Base-by-base conservation (phyloP, 441 rosid genomes). In the Syzygium malaccense region DNA sequence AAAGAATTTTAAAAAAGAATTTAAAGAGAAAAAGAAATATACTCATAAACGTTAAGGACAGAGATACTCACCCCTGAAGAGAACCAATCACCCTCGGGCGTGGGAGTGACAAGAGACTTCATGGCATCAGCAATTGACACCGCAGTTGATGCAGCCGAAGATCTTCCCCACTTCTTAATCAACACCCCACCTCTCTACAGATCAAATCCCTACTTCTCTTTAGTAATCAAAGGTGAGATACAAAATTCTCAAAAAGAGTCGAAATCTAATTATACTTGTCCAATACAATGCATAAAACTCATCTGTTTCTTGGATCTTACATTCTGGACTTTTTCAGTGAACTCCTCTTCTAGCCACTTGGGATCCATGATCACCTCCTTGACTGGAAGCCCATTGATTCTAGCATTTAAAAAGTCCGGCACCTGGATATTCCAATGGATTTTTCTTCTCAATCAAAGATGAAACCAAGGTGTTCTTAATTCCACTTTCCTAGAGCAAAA, bases 121-220 rank as follows among this genome's bases (percentile, higher is more conserved):
- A 98, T 95, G 88, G 98, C 98, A 89, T 98, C 99, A 86, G 84
- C 98, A 66, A 97, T 94, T 83, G 99, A 97, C 66, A 98, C 95
- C 55, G 99, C 95, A 19, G 98, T 98, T 86, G 99, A 98, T 87
- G 99, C 99, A 88, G 99, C 99, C 10, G 99, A 98, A 66, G 99
- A 97, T 92, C 99, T 93, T 91, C 99, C 99, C 99, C 99, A 95
- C 92, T 98, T 98, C 94, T 98, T 85, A 92, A 97, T 98, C 87
- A 98, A 89, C 55, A 89, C 93, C 64, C 99, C 99, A 90, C 99
- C 99, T 94, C 99, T 94, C 99, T 97, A 93, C 90, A 93, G 87
- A 89, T 86, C 71, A 89, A 90, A 90, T 56, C 25, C 87, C 18
- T 23, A 53, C 87, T 30, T 53, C 57, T 55, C 87, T 85, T 60